Base-by-base conservation (phyloP, 352 stramenopile species). In the Blastocystis sp. region DNA sequence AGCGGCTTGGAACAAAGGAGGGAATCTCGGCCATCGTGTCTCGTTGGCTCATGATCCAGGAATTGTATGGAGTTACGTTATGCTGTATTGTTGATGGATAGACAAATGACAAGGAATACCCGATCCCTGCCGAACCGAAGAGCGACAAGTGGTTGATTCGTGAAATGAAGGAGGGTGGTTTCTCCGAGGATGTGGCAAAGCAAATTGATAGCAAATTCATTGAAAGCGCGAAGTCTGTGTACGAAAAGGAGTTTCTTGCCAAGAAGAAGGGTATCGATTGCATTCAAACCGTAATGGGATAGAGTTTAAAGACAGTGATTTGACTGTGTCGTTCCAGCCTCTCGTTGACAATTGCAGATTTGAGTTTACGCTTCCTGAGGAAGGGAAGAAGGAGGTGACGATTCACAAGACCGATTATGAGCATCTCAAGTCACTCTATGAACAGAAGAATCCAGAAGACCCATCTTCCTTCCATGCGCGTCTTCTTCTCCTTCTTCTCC, bases 1-100 rank as follows among this genome's bases (percentile, higher is more conserved):
- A 62, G 14, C 28, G 24, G 21, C 0, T 38, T 64, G 69, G 69
- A 40, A 79, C 69, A 11, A 9, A 60, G 11, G 14, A 61, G 3
- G 69, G 69, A 79, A 79, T 79, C 24, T 64, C 10, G 52, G 69
- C 69, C 21, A 42, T 79, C 7, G 63, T 79, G 69, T 28, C 61
- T 40, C 69, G 69, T 28, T 79, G 69, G 69, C 63, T 64, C 43
- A 17, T 63, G 24, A 64, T 79, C 19, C 69, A 79, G 38, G 43
- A 79, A 54, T 42, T 79, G 6, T 40, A 64, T 79, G 69, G 69
- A 64, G 69, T 79, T 42, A 14, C 9, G 4, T 21, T 61, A 2
- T 38, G 10, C 9, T 9, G 11, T 45, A 21, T 10, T 42, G 1
- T 34, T 61, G 34, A 63, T 17, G 38, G 21, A 4, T 79, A 79